phyloP scores from a whole-genome alignment of 1,139 yeast species.

The Scheffersomyces lignicola region DNA sequence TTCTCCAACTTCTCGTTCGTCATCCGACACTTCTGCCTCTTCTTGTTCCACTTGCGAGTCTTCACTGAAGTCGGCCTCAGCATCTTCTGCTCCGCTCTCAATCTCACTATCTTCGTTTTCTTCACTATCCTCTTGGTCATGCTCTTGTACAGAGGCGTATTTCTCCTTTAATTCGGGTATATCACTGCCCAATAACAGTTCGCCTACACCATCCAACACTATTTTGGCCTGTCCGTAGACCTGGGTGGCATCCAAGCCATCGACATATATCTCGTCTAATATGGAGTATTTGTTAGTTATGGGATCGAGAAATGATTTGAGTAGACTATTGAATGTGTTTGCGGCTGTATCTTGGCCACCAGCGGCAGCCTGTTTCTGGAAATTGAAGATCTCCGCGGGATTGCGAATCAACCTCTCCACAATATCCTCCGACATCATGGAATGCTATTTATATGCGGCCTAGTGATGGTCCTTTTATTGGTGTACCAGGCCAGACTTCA shows the following conservation, averaged over 20 bases:
- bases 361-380: constrained; percentile 14
- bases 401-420: constrained; percentile 3
- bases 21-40: constrained; percentile 12
- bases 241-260: constrained; percentile 87
- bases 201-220: constrained; percentile 48
- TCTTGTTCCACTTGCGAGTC: constrained; percentile 14
- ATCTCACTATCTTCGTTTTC: constrained; percentile 15
- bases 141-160: constrained; percentile 16
- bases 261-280: constrained; percentile 77
- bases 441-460: neutral
- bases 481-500: too few species aligned
- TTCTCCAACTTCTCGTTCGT: constrained; percentile 16
- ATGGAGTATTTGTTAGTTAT: constrained; percentile 63
- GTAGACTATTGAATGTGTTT: constrained; percentile 33
- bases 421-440: constrained; percentile 3
- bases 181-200: constrained; percentile 38
- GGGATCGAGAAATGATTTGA: constrained; percentile 65
- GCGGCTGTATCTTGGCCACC: constrained; percentile 3
- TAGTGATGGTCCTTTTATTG: too few species aligned
- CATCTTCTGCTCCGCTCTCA: constrained; percentile 20
- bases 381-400: constrained; percentile 21
- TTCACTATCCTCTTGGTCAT: constrained; percentile 15
- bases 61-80: constrained; percentile 17
- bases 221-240: constrained; percentile 93
- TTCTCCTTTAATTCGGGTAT: constrained; percentile 13